These are phyloP conservation scores for Choiromyces venosus DNA, from an alignment of 495 filamentous ascomycete genomes.

Conservation along the genomic window DNA sequence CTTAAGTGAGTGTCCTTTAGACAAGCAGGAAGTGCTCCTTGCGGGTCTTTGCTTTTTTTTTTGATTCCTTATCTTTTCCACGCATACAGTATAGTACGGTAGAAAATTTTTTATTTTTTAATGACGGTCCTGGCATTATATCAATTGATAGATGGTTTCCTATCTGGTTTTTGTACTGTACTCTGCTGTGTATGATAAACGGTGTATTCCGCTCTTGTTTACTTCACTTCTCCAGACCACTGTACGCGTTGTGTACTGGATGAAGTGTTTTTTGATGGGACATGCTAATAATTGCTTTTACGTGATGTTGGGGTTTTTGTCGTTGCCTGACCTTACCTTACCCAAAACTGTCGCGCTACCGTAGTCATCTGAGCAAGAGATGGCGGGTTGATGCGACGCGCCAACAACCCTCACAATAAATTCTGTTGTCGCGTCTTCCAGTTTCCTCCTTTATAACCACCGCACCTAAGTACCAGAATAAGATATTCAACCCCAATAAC, in stretches of 20 bases:
- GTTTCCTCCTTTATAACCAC: background rate
- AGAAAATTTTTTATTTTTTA: background rate
- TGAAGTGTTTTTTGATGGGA: background rate
- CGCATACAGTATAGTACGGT: background rate
- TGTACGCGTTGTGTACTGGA: background rate
- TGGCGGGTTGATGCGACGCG: background rate
- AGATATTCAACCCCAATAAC: background rate
- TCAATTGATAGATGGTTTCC: background rate
- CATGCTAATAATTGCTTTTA: background rate
- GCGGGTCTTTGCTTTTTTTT: background rate
- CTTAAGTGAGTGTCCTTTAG: conserved; percentile 26
- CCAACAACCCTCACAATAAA: background rate
- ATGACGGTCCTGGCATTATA: background rate
- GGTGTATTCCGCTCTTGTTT: background rate
- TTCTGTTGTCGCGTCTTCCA: background rate
- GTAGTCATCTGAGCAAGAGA: background rate
- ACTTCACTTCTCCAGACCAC: background rate
- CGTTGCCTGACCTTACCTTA: background rate
- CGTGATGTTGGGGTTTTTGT: conserved; percentile 1
- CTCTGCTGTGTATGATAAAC: background rate
- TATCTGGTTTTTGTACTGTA: background rate
- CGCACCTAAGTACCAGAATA: background rate
- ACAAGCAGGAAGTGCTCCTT: background rate
- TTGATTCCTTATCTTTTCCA: background rate
- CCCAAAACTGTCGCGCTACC: background rate